Conservation (phyloP, 2,329 filamentous ascomycete species). For the Sarocladiaceae sp. region DNA sequence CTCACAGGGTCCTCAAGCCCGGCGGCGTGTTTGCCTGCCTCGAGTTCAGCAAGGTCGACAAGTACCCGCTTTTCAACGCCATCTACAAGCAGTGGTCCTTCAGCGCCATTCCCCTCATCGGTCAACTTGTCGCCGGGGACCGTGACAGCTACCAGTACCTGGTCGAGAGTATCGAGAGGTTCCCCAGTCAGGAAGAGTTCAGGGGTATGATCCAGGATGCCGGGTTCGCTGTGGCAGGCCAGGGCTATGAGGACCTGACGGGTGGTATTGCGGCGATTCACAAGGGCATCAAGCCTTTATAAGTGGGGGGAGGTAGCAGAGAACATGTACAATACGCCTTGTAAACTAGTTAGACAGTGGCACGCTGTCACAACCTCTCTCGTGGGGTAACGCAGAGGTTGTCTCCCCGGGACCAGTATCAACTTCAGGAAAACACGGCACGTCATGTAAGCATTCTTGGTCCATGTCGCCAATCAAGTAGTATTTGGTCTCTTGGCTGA, state of each 20-base stretch:
- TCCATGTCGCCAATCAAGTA: too few species aligned
- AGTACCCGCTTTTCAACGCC: slow-evolving; percentile 70
- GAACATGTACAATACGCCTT: slow-evolving; percentile 4
- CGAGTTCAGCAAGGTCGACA: slow-evolving; percentile 82
- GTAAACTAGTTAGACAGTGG: slow-evolving; percentile 3
- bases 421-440: too few species aligned
- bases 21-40: slow-evolving; percentile 95
- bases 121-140: slow-evolving; percentile 89
- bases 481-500: too few species aligned
- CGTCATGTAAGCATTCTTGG: too few species aligned
- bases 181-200: slow-evolving; percentile 82
- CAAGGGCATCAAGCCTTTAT: slow-evolving; percentile 80
- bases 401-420: too few species aligned
- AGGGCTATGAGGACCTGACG: slow-evolving; percentile 84
- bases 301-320: background rate
- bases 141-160: slow-evolving; percentile 96
- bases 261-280: slow-evolving; percentile 93
- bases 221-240: slow-evolving; percentile 77
- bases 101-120: slow-evolving; percentile 86
- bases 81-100: slow-evolving; percentile 97
- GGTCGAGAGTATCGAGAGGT: slow-evolving; percentile 93
- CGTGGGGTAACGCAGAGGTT: too few species aligned
- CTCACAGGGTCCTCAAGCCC: slow-evolving; percentile 82
- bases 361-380: too few species aligned
- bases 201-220: slow-evolving; percentile 75